These are phyloP conservation scores for Hypoxylon sp. DNA, from an alignment of 2,329 filamentous ascomycete genomes.

Conservation along the genomic window DNA sequence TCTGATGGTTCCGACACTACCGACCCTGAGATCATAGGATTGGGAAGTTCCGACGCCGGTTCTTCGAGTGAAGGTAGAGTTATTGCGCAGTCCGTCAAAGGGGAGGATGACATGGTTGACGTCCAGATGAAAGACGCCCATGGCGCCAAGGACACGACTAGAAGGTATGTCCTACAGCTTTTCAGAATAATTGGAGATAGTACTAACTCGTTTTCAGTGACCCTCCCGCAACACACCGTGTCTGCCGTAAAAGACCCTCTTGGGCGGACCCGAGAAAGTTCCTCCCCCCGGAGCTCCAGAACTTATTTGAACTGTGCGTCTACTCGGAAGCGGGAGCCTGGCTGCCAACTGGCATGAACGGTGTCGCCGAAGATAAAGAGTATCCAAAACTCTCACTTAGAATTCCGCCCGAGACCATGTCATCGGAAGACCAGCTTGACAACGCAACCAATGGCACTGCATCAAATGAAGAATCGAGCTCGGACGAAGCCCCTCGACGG, in stretches of 20 bases:
- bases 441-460: conserved; percentile 62
- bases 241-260: conserved; percentile 63
- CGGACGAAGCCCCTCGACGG: conserved; percentile 59
- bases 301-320: conserved; percentile 82
- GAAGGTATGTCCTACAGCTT: conserved; percentile 47
- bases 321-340: conserved; percentile 68
- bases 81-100: conserved; percentile 82
- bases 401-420: conserved; percentile 56
- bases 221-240: conserved; percentile 50
- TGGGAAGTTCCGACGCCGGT: conserved; percentile 71
- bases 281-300: conserved; percentile 73
- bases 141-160: conserved; percentile 52
- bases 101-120: conserved; percentile 91
- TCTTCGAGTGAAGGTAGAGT: conserved; percentile 78
- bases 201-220: conserved; percentile 53
- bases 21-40: conserved; percentile 77
- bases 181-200: conserved; percentile 1
- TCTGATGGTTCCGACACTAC: conserved; percentile 63
- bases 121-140: conserved; percentile 81
- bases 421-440: conserved; percentile 61
- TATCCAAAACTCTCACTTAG: conserved; percentile 67
- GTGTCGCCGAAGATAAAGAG: conserved; percentile 68
- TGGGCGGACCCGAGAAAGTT: conserved; percentile 67
- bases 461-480: conserved; percentile 66
- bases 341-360: conserved; percentile 78